These are phyloP conservation scores for Posidonia oceanica DNA, from an alignment of 116 monocot genomes.

Conservation along the genomic window DNA sequence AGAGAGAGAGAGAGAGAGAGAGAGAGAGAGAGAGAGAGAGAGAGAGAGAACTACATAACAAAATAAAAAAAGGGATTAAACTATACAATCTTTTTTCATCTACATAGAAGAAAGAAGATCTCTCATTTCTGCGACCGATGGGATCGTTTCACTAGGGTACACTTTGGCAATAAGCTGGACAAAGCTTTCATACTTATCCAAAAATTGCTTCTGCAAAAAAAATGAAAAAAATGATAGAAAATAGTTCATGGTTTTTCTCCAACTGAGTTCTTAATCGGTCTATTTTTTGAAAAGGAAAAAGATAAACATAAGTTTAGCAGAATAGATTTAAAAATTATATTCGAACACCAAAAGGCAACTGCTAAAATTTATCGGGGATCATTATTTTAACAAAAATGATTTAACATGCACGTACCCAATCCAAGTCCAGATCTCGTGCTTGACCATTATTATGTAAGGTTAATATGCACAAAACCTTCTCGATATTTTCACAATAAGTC, in stretches of 20 bases:
- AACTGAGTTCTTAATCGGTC: too few species aligned
- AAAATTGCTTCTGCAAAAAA: constrained; percentile 80
- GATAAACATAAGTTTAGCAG: too few species aligned
- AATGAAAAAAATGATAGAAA: not conserved
- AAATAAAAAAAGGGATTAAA: not conserved
- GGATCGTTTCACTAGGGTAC: constrained; percentile 61
- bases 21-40: too few species aligned
- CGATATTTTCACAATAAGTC: too few species aligned
- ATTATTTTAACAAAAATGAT: too few species aligned
- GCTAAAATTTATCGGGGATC: not conserved
- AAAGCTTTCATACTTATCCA: constrained; percentile 90
- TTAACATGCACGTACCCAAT: not conserved
- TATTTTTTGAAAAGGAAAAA: not conserved
- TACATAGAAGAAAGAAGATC: constrained; percentile 65
- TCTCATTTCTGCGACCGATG: constrained; percentile 60
- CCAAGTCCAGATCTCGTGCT: not conserved
- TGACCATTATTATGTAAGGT: too few species aligned
- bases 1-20: too few species aligned
- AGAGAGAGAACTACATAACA: too few species aligned
- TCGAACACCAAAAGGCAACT: not conserved
- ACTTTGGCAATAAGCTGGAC: constrained; percentile 60
- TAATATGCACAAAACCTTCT: too few species aligned
- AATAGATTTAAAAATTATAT: not conserved
- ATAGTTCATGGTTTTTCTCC: too few species aligned
- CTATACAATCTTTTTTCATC: not conserved